Base-by-base conservation (phyloP, 176 grass and related monocot species). In the Carex scoparia region DNA sequence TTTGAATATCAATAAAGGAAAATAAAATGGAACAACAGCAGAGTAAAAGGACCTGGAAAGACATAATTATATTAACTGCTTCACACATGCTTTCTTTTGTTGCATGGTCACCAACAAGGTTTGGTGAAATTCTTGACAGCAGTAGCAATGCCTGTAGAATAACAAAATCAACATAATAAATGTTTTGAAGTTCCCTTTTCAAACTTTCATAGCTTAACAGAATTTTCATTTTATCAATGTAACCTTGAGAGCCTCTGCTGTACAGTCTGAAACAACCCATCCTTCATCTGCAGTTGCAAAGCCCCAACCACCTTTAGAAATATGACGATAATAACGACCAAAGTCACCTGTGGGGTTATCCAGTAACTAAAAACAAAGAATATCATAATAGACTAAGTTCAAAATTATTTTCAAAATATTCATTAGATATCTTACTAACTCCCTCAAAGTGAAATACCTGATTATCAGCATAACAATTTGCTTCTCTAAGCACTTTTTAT, bases 221-320 rank as follows among this genome's bases (percentile, higher is more conserved):
- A 18, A 56, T 51, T 61, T 85, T 85, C 28, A 12, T 56, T 33
- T 7, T 57, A 37, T 38, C 79, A 82, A 61, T 40, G 40, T 18
- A 28, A 96, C 94, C 91, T 91, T 88, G 57, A 96, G 86, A 68
- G 91, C 94, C 86, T 93, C 91, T 88, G 91, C 94, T 87, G 94
- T 93, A 85, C 91, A 93, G 23, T 96, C 94, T 71, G 91, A 93
- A 82, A 93, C 91, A 23, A 88, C 61, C 91, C 91, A 96, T 16
- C 87, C 89, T 55, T 93, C 89, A 78, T 93, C 91, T 59, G 85
- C 89, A 55, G 87, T 88, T 79, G 88, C 87, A 79, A 96, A 96
- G 23, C 61, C 83, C 94, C 94, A 95, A 72, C 88, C 85, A 71
- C 94, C 94, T 91, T 93, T 95, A 49, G 94, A 91, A 31, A 86